These are phyloP conservation scores for Coniophora puteana DNA, from an alignment of 1,284 basidiomycete genomes.

Conservation along the genomic window DNA sequence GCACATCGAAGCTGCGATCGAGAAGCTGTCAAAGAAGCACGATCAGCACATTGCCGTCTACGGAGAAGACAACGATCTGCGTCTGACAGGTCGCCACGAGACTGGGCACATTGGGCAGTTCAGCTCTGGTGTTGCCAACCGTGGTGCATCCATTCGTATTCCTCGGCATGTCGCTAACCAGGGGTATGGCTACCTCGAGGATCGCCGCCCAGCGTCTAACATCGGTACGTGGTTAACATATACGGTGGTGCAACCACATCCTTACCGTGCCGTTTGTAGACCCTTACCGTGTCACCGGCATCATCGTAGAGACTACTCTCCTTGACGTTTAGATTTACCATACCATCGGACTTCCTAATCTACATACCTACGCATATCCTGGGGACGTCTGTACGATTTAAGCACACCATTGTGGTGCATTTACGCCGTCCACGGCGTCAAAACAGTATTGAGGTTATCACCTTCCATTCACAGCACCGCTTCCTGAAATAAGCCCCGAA, in stretches of 20 bases:
- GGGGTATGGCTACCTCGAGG: slow-evolving; percentile 96
- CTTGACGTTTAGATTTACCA: slow-evolving; percentile 57
- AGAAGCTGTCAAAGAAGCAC: slow-evolving; percentile 82
- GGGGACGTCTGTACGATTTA: too few relatives aligned
- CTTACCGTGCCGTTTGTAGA: slow-evolving; percentile 42
- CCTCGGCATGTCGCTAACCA: slow-evolving; percentile 90
- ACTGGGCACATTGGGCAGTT: slow-evolving; percentile 94
- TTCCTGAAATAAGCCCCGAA: too few relatives aligned
- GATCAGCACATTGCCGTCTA: slow-evolving; percentile 95
- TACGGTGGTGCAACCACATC: slow-evolving; percentile 4
- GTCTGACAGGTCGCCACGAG: slow-evolving; percentile 93
- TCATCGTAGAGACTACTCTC: slow-evolving; percentile 91
- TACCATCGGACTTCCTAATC: too few relatives aligned
- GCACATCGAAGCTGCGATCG: slow-evolving; percentile 90
- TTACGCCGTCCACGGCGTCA: too few relatives aligned
- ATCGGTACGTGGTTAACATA: slow-evolving; percentile 63
- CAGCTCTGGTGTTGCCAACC: slow-evolving; percentile 95
- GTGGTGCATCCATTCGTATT: slow-evolving; percentile 94
- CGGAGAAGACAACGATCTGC: slow-evolving; percentile 93
- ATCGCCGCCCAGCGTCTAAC: slow-evolving; percentile 96
- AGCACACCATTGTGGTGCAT: too few relatives aligned
- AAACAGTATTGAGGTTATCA: too few relatives aligned
- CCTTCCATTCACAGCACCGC: too few relatives aligned
- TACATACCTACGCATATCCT: too few relatives aligned
- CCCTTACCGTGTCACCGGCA: slow-evolving; percentile 85